These are phyloP conservation scores for Phoma sp. DNA, from an alignment of 2,329 filamentous ascomycete genomes.

Conservation along the genomic window DNA sequence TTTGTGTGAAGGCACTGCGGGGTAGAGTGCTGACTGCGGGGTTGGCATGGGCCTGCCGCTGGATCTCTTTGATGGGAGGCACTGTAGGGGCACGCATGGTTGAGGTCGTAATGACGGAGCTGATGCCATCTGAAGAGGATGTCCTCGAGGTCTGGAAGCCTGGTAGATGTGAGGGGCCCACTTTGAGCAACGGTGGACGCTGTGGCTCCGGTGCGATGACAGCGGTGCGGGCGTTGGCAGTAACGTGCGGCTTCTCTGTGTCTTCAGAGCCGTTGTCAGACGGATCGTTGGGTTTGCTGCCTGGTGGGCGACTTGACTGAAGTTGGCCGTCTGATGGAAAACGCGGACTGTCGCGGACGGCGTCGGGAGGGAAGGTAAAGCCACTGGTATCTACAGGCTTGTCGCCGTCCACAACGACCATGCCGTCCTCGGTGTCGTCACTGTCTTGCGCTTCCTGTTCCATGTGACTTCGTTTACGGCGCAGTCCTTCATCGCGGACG, in stretches of 20 bases:
- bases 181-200: conserved; percentile 50
- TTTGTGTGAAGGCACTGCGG: conserved; percentile 56
- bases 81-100: conserved; percentile 42
- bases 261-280: conserved; percentile 34
- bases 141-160: conserved; percentile 54
- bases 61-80: conserved; percentile 41
- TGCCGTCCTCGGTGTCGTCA: conserved; percentile 43
- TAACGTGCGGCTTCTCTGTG: conserved; percentile 28
- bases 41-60: conserved; percentile 26
- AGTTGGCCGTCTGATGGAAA: conserved; percentile 35
- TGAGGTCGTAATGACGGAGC: conserved; percentile 45
- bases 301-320: conserved; percentile 27
- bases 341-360: conserved; percentile 32
- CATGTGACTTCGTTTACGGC: conserved; percentile 31
- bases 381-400: conserved; percentile 29
- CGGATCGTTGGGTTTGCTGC: conserved; percentile 27
- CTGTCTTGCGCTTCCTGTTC: conserved; percentile 37
- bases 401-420: conserved; percentile 33
- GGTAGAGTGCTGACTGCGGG: conserved; percentile 50
- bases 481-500: conserved; percentile 25
- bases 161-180: conserved; percentile 57
- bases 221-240: conserved; percentile 31
- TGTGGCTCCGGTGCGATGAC: conserved; percentile 38
- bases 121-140: conserved; percentile 54
- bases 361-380: conserved; percentile 30